Conservation (phyloP, 176 grass and related monocot genomes). For the Tuctoria greenei region DNA sequence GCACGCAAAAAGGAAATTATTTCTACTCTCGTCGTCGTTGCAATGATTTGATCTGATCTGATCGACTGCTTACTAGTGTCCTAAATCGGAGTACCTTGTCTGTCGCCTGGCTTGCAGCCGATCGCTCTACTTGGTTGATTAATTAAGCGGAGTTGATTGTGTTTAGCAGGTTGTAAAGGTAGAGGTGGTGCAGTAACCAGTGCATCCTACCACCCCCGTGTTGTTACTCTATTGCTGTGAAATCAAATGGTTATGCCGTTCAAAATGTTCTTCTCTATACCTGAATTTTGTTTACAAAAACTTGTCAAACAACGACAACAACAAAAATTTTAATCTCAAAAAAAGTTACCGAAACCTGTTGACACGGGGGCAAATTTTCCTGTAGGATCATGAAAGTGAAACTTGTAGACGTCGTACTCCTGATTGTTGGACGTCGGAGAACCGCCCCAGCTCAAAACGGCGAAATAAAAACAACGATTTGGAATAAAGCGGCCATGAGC, state of each 20-base stretch:
- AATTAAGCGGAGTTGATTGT: conserved; percentile 13
- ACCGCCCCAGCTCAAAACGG: background rate
- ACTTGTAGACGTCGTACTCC: too few species aligned
- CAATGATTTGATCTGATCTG: conserved; percentile 36
- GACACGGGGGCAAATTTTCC: too few species aligned
- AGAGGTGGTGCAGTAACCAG: conserved; percentile 16
- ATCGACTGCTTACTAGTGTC: conserved; percentile 21
- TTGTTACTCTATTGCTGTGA: conserved; percentile 36
- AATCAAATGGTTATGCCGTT: conserved; percentile 40
- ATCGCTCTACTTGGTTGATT: conserved; percentile 38
- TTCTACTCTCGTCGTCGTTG: background rate
- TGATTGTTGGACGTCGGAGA: conserved; percentile 25
- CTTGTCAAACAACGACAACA: too few species aligned
- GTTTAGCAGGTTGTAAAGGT: conserved; percentile 35
- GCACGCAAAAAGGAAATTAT: background rate
- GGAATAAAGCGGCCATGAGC: conserved; percentile 53
- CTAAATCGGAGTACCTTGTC: conserved; percentile 16
- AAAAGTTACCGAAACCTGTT: too few species aligned
- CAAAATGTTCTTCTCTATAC: background rate
- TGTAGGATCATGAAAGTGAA: too few species aligned
- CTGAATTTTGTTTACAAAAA: too few species aligned
- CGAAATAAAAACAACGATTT: conserved; percentile 42
- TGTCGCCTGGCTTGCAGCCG: conserved; percentile 39
- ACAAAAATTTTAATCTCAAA: too few species aligned
- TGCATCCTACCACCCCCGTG: conserved; percentile 44